A percentile compares a stretch with the other conserved stretches of the same genome.
phyloP scores from a whole-genome alignment of 2,329 filamentous ascomycete genomes.

The Penicillium sp. region DNA sequence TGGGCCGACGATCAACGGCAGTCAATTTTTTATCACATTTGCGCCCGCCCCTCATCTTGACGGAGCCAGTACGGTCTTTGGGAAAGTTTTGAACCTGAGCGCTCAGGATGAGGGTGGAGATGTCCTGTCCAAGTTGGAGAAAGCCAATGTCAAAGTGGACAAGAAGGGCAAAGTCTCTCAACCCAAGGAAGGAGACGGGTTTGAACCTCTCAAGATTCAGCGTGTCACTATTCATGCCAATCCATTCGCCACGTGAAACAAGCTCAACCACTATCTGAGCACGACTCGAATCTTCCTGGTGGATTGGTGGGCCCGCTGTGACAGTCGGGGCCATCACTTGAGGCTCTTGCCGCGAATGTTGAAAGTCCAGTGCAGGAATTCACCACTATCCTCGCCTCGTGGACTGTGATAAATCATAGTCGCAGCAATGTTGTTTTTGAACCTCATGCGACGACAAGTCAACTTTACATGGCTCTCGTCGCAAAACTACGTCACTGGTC shows the following conservation, averaged over 20 bases:
- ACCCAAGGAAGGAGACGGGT: constrained; percentile 36
- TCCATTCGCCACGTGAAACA: constrained; percentile 51
- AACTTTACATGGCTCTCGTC: too few species aligned
- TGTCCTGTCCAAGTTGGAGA: constrained; percentile 48
- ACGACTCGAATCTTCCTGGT: background rate
- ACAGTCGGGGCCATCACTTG: background rate
- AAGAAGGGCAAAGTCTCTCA: constrained; percentile 54
- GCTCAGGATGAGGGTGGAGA: constrained; percentile 42
- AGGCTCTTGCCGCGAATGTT: too few species aligned
- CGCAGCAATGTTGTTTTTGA: too few species aligned
- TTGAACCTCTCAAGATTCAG: constrained; percentile 51
- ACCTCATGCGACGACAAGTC: too few species aligned
- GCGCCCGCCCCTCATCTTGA: constrained; percentile 58
- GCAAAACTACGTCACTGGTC: too few species aligned
- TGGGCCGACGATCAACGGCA: constrained; percentile 45
- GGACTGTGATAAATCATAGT: too few species aligned
- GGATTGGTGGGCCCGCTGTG: background rate
- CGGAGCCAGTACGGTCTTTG: constrained; percentile 62
- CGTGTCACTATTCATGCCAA: constrained; percentile 59
- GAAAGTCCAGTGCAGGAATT: too few species aligned
- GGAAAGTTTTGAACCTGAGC: constrained; percentile 48
- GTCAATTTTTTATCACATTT: constrained; percentile 61
- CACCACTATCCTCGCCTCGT: too few species aligned
- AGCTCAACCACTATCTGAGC: too few species aligned
- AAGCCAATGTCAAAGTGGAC: constrained; percentile 55